Evolutionary conservation across 1,284 basidiomycete species (phyloP).

Genomic region (Boletus sp.): DNA sequence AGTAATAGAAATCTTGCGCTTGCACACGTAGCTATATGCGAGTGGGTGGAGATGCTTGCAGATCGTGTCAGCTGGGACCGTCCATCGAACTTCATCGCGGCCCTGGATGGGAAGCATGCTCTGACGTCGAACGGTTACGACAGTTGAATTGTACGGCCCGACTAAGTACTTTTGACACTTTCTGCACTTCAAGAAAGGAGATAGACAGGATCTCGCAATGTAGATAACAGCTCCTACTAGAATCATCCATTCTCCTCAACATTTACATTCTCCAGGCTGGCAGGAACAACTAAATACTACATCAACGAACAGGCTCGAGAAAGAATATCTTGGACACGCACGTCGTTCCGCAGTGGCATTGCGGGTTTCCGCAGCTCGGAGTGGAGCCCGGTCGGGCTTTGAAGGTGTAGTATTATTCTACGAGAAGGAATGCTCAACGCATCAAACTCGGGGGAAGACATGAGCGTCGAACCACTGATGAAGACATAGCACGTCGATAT

Average conservation of each 20-base stretch:
- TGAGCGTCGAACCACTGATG: slow-evolving; percentile 5
- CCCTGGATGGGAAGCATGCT: not conserved
- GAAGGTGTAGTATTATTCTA: slow-evolving; percentile 10
- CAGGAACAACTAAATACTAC: slow-evolving; percentile 24
- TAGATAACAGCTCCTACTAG: not conserved
- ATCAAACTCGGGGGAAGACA: not conserved
- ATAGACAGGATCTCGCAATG: not conserved
- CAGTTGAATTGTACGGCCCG: no score
- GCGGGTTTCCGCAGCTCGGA: slow-evolving; percentile 21
- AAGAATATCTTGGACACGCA: slow-evolving; percentile 5
- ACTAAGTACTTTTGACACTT: no score
- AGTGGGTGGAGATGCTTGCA: no score
- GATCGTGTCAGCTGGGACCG: no score
- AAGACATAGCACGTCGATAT: no score
- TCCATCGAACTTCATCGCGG: no score
- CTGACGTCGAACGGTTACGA: not conserved
- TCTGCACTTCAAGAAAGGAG: not conserved
- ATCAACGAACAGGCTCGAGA: no score
- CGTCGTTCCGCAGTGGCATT: slow-evolving; percentile 18
- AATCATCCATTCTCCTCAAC: not conserved
- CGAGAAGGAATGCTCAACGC: not conserved
- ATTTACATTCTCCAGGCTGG: slow-evolving; percentile 21
- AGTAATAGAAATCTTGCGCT: no score
- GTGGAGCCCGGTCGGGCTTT: slow-evolving; percentile 5
- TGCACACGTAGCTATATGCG: no score